Evolutionary conservation across 1,284 basidiomycete genomes (phyloP), one percentile per base, ranked within the genome.

Genomic region (Cutaneotrichosporon spelunceum): DNA sequence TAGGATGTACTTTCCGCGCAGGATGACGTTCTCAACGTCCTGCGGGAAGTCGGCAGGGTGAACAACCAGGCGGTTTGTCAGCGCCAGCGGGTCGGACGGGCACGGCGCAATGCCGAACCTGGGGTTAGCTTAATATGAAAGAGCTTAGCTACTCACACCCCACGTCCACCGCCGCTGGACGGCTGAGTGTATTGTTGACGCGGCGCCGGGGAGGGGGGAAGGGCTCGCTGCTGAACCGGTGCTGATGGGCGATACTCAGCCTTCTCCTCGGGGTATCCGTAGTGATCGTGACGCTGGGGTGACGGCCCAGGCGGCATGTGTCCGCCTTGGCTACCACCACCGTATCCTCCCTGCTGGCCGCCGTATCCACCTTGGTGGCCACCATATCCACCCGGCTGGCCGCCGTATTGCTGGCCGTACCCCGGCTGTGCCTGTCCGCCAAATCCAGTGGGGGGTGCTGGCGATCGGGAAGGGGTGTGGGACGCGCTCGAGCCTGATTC

Each of bases 51-150:
- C 91, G 10, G 81, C 62, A 1, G 88, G 86, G 76, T 90, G 82
- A 26, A 92, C 89, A 47, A 93, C 84, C 19, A 94, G 75, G 66
- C 89, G 87, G 75, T 93, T 94, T n/a, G 85, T 85, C 63, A 92
- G 81, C 0, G 91, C 92, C 34, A 92, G 70, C 10, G 72, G 83
- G 13, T 83, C 74, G 19, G 70, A 75, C 6, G 81, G 81, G 50
- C 79, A 80, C 3, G 78, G 71, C 24, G 76, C 78, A 53, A 81
- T 77, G 50, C 72, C 48, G 26, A 27, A 50, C 3, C 48, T 50
- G 48, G 16, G 19, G 48, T 50, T 50, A 50, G 48, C 27, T 50
- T 7, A 7, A 5, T 3, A 24, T 11, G 26, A n/a, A 6, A 13
- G 30, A 1, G 36, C 4, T 1, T 11, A 4, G 21, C 4, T 14